Percentiles rank a stretch among this genome's conserved stretches.
Evolutionary conservation across 2,329 filamentous ascomycete species (phyloP).

Genomic region (Tolypocladium album): DNA sequence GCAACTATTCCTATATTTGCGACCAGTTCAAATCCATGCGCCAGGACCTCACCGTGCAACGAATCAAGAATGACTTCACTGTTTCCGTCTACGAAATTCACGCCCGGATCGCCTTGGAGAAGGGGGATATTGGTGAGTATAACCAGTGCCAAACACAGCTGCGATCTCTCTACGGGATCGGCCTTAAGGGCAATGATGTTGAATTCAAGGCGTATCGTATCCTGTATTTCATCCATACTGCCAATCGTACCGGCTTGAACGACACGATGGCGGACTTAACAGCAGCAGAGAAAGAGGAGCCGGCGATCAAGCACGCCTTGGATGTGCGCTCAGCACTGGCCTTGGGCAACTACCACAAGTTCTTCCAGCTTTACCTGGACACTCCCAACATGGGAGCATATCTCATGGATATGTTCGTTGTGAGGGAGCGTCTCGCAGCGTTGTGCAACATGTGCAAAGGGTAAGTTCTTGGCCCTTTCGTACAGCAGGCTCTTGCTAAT

Average conservation of each 20-base stretch:
- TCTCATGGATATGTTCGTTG: conserved; percentile 98
- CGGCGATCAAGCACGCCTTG: conserved; percentile 79
- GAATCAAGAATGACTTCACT: conserved; percentile 92
- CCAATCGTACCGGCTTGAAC: conserved; percentile 96
- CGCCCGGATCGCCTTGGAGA: conserved; percentile 92
- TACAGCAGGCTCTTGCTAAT: conserved; percentile 31
- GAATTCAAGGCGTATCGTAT: conserved; percentile 99
- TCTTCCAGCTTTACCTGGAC: conserved; percentile 91
- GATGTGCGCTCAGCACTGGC: conserved; percentile 85
- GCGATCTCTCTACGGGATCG: conserved; percentile 78
- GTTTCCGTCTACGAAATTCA: conserved; percentile 96
- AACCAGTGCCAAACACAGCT: conserved; percentile 99
- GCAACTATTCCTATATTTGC: conserved; percentile 95
- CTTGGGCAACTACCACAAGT: conserved; percentile 92
- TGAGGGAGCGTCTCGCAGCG: conserved; percentile 82
- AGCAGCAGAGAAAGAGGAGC: conserved; percentile 82
- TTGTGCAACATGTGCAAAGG: conserved; percentile 88
- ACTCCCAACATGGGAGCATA: conserved; percentile 96
- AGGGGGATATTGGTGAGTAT: conserved; percentile 99
- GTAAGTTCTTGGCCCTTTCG: conserved; percentile 45
- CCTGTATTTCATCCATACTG: conserved; percentile 97
- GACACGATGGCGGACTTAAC: conserved; percentile 99
- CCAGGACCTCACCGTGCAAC: conserved; percentile 96
- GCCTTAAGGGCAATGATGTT: conserved; percentile 77
- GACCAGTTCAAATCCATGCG: conserved; percentile 98